phyloP scores from a whole-genome alignment of 805 yeast genomes.

The Pichia exigua region DNA sequence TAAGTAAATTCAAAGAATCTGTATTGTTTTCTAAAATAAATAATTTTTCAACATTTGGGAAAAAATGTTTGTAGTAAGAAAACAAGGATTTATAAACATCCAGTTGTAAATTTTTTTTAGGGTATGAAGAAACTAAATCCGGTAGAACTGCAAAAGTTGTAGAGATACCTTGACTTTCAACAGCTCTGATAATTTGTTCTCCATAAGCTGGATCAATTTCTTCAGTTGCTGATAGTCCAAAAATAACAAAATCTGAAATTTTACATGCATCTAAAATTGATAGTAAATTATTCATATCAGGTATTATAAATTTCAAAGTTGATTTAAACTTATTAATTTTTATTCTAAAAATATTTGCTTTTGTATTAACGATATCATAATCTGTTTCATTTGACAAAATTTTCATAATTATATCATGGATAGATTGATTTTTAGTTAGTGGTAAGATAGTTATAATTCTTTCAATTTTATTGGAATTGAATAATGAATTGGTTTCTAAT shows the following conservation, averaged over 20 bases:
- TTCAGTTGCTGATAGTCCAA: conserved; percentile 78
- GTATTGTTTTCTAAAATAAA: conserved; percentile 58
- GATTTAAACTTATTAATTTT: conserved; percentile 64
- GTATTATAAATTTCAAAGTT: conserved; percentile 63
- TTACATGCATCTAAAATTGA: conserved; percentile 79
- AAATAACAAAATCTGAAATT: conserved; percentile 80
- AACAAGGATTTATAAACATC: conserved; percentile 60
- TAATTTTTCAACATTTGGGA: conserved; percentile 73
- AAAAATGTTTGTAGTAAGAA: conserved; percentile 64
- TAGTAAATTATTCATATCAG: conserved; percentile 58
- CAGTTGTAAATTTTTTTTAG: conserved; percentile 67
- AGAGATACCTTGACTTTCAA: conserved; percentile 88
- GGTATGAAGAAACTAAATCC: conserved; percentile 57
- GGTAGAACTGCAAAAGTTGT: conserved; percentile 73
- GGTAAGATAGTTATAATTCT: conserved; percentile 78
- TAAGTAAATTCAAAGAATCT: conserved; percentile 66
- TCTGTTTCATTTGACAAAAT: conserved; percentile 34
- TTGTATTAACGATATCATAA: conserved; percentile 27
- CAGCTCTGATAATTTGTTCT: conserved; percentile 81
- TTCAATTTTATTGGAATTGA: conserved; percentile 63
- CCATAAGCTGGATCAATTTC: conserved; percentile 79
- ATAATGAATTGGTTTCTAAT: conserved; percentile 54
- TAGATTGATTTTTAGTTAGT: conserved; percentile 61
- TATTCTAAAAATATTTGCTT: conserved; percentile 41
- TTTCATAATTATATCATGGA: conserved; percentile 44